These are phyloP conservation scores for Hibiscus tridactylites DNA, from an alignment of 345 rosid genomes.

Conservation along the genomic window DNA sequence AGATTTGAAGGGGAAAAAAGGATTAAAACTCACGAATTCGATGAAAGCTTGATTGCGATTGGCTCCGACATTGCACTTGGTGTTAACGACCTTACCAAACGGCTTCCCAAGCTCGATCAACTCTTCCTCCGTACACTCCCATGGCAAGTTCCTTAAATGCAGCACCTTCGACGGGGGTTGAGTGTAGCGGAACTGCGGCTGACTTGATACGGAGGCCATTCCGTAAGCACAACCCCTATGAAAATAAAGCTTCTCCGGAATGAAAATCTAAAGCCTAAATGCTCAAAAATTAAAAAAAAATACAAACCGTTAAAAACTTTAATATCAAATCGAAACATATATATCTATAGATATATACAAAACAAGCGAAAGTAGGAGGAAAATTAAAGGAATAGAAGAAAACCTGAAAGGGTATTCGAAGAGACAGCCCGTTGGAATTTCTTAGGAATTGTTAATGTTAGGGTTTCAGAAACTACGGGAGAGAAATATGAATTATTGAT, in stretches of 20 bases:
- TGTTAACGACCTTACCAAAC: conserved; percentile 88
- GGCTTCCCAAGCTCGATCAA: conserved; percentile 94
- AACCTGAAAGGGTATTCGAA: not conserved
- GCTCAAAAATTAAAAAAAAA: not conserved
- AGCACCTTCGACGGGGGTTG: conserved; percentile 99
- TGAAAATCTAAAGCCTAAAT: not conserved
- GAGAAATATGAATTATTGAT: not conserved
- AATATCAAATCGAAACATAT: not conserved
- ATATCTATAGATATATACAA: not conserved
- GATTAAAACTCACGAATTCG: conserved; percentile 67
- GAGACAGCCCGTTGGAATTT: not conserved
- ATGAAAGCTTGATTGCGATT: conserved; percentile 97
- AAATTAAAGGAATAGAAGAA: not conserved
- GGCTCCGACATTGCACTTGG: conserved; percentile 98
- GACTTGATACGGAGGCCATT: conserved; percentile 89
- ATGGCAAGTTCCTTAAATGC: conserved; percentile 94
- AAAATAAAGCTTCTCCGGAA: not conserved
- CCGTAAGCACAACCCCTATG: conserved; percentile 13
- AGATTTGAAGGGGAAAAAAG: not conserved
- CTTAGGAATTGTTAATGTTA: not conserved
- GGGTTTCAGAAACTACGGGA: not conserved
- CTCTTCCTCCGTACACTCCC: conserved; percentile 99
- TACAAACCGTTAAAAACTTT: not conserved
- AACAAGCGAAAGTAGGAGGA: not conserved
- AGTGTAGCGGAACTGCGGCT: conserved; percentile 31